Evolutionary conservation across 164 flowering plant genomes (phyloP).

Genomic region (Paratinospora sagittata): DNA sequence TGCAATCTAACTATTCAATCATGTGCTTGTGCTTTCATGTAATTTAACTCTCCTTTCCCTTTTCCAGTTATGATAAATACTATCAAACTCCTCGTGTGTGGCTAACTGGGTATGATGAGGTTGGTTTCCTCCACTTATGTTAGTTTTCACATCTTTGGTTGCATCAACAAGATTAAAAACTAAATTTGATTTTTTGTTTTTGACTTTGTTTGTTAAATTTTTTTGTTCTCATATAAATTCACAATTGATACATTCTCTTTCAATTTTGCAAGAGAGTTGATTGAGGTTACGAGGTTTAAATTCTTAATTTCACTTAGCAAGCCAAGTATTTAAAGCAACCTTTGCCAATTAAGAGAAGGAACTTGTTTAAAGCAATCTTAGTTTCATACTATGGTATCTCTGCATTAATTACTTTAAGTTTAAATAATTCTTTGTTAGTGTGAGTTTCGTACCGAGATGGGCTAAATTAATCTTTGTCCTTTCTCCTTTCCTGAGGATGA

Average conservation of each 20-base stretch:
- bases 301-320: neutral
- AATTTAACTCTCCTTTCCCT: neutral
- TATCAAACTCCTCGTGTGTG: slow-evolving; percentile 98
- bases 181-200: neutral
- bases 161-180: neutral
- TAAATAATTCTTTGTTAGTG: too few relatives aligned
- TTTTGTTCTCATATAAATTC: too few relatives aligned
- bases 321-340: neutral
- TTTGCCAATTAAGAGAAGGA: neutral
- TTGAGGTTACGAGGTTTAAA: neutral
- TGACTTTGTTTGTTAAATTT: neutral
- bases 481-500: neutral
- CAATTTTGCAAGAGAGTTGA: neutral
- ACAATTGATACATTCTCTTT: too few relatives aligned
- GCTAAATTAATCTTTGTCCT: neutral
- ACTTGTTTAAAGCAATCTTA: neutral
- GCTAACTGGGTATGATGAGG: slow-evolving; percentile 99
- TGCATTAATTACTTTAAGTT: too few relatives aligned
- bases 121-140: slow-evolving; percentile 19
- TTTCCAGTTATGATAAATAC: slow-evolving; percentile 88
- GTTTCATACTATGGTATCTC: neutral
- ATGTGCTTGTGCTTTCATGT: too few relatives aligned
- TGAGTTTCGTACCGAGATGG: too few relatives aligned
- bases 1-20: neutral
- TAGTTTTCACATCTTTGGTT: neutral